Percentiles rank a stretch among this genome's conserved stretches.
Conservation (phyloP, 306 rosid genomes). For the Adenanthera pavonina region DNA sequence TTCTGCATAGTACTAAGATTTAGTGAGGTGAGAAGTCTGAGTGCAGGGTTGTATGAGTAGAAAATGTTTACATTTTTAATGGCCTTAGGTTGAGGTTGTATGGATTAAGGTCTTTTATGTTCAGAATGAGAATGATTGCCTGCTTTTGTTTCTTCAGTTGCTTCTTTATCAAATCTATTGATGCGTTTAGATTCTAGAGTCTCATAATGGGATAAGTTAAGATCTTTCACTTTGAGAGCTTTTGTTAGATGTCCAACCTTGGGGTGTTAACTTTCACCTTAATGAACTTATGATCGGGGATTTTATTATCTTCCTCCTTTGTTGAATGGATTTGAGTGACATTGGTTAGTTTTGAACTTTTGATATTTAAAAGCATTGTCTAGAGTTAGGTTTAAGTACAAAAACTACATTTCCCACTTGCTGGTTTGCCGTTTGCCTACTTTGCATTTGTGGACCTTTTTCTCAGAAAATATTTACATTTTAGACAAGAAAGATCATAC, state of each 20-base stretch:
- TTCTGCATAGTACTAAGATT: neutral
- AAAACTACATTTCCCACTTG: conserved; percentile 12
- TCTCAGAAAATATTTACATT: conserved; percentile 1
- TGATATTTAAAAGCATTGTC: neutral
- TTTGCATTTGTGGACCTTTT: conserved; percentile 8
- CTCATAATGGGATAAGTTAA: neutral
- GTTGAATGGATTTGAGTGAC: neutral
- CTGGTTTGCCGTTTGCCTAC: conserved; percentile 23
- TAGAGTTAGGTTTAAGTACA: neutral
- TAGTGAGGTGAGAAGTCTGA: neutral
- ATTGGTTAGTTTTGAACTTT: neutral
- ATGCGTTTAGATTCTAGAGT: neutral
- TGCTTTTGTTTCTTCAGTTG: conserved; percentile 1
- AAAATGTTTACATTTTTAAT: neutral
- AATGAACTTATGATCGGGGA: neutral
- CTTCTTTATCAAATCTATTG: neutral
- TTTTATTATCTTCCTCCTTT: neutral
- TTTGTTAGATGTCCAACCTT: neutral
- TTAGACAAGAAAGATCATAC: conserved; percentile 2
- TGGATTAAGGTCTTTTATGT: neutral
- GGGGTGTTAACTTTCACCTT: neutral
- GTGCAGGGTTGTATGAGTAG: neutral
- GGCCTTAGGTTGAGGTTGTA: neutral
- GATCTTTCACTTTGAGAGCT: neutral
- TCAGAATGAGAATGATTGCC: neutral